Evolutionary conservation across 352 stramenopile genomes (phyloP), one percentile per base, ranked within the genome.

Genomic region (Pythium plurisporium): DNA sequence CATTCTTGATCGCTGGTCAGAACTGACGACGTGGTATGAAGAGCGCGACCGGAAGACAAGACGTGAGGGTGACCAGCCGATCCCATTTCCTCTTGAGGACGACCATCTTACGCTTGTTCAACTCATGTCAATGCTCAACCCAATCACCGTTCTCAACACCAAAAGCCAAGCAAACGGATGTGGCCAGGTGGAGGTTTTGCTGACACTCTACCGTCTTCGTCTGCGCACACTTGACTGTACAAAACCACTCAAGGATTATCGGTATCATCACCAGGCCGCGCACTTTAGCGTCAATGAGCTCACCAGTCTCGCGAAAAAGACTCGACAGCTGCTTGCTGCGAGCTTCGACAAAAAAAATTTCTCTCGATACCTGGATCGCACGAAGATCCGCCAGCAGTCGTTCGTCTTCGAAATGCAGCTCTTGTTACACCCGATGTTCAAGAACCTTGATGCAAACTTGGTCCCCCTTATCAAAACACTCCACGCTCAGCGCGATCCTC

Each of bases 371-470:
- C 30, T 15, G 5, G 41, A 52, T 46, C 30, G 20, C 26, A 29
- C n/a, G 1, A 23, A 29, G 15, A 7, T 51, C 5, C 26, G 30
- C 1, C 23, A 45, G 22, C 36, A 38, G 4, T 52, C 42, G 10
- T 53, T 40, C 51, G 38, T 61, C 0, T 61, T 61, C 25, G 53
- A 61, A 23, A 45, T 54, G 41, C 53, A 61, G 34, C 20, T 53
- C 1, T 10, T 61, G 12, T 25, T 61, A 11, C 22, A 31, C 17
- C 53, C 53, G 5, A 45, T n/a, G 5, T 53, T 54, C 23, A 61
- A 61, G 36, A 54, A 46, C 26, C 42, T 61, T 14, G 38, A 59
- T 38, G 36, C 37, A 26, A 42, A 41, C 25, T 4, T 58, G 4
- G 40, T 17, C 3, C 17, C 9, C 6, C n/a, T 58, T 27, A 37